Evolutionary conservation across 768 basidiomycete species (phyloP), one percentile per base, ranked within the genome.

Genomic region (Calocera cornea): DNA sequence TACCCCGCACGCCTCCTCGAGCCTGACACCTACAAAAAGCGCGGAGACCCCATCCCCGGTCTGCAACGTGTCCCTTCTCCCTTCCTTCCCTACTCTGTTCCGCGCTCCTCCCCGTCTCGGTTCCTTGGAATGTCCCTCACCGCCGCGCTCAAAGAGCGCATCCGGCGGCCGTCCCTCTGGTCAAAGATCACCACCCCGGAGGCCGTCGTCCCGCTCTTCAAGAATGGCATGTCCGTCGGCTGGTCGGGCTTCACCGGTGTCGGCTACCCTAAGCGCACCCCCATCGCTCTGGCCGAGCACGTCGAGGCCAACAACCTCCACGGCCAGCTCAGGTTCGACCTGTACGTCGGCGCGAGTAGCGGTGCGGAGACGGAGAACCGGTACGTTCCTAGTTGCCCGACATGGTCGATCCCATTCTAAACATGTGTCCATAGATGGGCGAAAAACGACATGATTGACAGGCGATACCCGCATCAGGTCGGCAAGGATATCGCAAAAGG

Each of bases 401-500:
- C 40, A 40, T n/a, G n/a, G n/a, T 29, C 29, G 29, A 36, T 24
- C 2, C 68, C 2, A 71, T 70, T 68, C 1, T 68, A 5, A 50
- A 68, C 41, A 71, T 72, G 72, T 65, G n/a, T 34, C 17, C 22
- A 5, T 33, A 34, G 41, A 24, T 41, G 34, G 47, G 47, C 44
- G 19, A 64, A 41, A 64, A 64, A 36, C 69, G 64, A 66, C 65
- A 71, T 68, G 71, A 72, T 75, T 40, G 68, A 66, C 63, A 38
- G 71, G 12, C 64, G 74, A 2, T 71, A 54, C 54, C 74, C 74
- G 17, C 74, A 75, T 47, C 74, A 74, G 67, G 73, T 73, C 34
- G 74, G 74, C 8, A 75, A 75, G 69, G 64, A 68, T 33, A 73
- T 75, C 34, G 41, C 70, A 2, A 72, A 72, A 64, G 74, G 72